Evolutionary conservation across 371 early-diverging fungal genomes (phyloP).

Genomic region (Syncephalastrum contaminatum): DNA sequence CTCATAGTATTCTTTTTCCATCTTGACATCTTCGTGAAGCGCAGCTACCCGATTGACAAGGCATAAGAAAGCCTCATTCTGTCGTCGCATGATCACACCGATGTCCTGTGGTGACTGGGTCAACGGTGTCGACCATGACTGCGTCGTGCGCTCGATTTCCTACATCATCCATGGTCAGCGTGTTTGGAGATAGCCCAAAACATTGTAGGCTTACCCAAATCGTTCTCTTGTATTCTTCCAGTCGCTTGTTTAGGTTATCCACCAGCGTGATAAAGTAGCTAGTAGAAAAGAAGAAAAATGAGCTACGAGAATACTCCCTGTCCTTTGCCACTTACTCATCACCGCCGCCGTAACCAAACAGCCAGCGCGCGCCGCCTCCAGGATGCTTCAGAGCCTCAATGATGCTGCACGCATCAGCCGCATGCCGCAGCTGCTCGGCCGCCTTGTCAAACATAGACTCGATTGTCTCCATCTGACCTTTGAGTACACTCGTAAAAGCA

Average conservation of each 20-base stretch:
- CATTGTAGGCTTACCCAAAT: slow-evolving; percentile 21
- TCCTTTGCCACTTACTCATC: slow-evolving; percentile 32
- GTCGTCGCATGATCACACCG: slow-evolving; percentile 57
- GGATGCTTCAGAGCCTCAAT: slow-evolving; percentile 42
- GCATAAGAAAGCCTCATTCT: slow-evolving; percentile 64
- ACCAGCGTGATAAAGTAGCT: slow-evolving; percentile 37
- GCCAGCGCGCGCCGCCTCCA: slow-evolving; percentile 32
- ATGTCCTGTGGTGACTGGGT: slow-evolving; percentile 50
- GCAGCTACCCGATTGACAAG: slow-evolving; percentile 58
- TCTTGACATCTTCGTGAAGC: slow-evolving; percentile 58
- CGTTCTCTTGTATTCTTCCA: slow-evolving; percentile 38
- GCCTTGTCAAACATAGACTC: slow-evolving; percentile 31
- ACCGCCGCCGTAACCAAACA: slow-evolving; percentile 39
- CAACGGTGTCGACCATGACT: slow-evolving; percentile 36
- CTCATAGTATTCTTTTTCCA: slow-evolving; percentile 43
- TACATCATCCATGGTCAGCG: not conserved
- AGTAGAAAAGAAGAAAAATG: not conserved
- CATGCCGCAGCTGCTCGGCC: slow-evolving; percentile 35
- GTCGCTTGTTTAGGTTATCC: slow-evolving; percentile 22
- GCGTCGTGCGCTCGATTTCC: slow-evolving; percentile 43
- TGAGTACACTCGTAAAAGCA: slow-evolving; percentile 30
- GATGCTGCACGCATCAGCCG: slow-evolving; percentile 34
- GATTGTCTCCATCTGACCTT: slow-evolving; percentile 23
- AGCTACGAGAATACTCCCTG: not conserved
- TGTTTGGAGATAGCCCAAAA: not conserved